Base-by-base conservation (phyloP, 768 basidiomycete genomes). In the Boletus vermiculosoides region DNA sequence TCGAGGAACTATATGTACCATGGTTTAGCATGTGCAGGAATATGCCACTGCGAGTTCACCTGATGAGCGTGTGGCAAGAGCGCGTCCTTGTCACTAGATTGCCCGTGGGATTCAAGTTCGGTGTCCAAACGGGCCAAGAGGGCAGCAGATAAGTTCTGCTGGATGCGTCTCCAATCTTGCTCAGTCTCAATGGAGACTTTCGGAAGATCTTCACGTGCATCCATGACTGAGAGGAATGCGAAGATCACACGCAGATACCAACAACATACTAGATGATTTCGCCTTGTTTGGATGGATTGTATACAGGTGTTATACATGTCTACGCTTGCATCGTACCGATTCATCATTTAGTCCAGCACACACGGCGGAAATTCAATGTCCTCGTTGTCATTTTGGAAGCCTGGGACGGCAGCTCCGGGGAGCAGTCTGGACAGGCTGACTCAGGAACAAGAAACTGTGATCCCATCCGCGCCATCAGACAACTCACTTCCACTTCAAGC, bases 371-470 rank as follows among this genome's bases (percentile, higher is more conserved):
- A 31, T 48, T 16, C 36, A 62, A 83, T 85, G 82, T 69, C 70
- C 39, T 77, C 82, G 20, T 73, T 86, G 54, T 82, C 85, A 44
- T 94, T 95, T 68, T 95, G 93, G 93, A 94, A 92, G 70, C 94
- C 94, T 5, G 94, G 94, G 16, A 88, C 91, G 15, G 69, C 77
- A 48, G 91, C 83, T 1, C 93, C 94, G 45, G 94, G 94, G 4
- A 94, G 92, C 65, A 85, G 83, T 23, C 82, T 96, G 34, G 96
- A 98, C 75, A 82, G 95, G 64, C 83, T 85, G 23, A 80, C 88
- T 5, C 88, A 90, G 65, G 78, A 80, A 22, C 93, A 95, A 70
- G 91, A 83, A 33, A 80, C 78, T 47, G 74, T 94, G 9, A 71
- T 93, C 18, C 80, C 84, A 9, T 89, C 89, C 49, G 83, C 87